Evolutionary conservation across 768 basidiomycete species (phyloP).

Genomic region (Suillus alpinus): DNA sequence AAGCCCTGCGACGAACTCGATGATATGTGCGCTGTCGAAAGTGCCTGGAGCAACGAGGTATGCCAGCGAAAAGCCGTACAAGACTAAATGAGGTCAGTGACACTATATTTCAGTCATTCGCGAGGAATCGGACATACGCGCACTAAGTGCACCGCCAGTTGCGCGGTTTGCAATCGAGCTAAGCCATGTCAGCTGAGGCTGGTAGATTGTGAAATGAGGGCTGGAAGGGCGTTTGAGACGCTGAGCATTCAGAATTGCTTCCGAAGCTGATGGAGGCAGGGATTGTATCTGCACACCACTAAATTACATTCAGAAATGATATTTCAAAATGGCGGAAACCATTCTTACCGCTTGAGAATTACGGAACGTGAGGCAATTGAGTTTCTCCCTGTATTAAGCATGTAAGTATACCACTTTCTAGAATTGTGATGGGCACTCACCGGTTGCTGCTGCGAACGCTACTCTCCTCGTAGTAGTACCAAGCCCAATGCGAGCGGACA

Average conservation of each 20-base stretch:
- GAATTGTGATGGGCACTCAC: constrained; percentile 18
- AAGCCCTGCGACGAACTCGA: constrained; percentile 66
- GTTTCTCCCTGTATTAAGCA: constrained; percentile 28
- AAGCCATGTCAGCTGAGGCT: constrained; percentile 90
- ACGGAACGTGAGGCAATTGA: constrained; percentile 31
- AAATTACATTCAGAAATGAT: constrained; percentile 3
- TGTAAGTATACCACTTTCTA: constrained; percentile 5
- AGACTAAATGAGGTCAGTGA: constrained; percentile 44
- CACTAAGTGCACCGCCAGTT: constrained; percentile 80
- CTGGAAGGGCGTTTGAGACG: constrained; percentile 85
- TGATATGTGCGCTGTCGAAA: constrained; percentile 75
- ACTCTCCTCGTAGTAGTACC: constrained; percentile 55
- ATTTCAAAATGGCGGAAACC: constrained; percentile 5
- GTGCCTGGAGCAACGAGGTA: constrained; percentile 82
- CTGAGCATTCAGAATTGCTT: constrained; percentile 80
- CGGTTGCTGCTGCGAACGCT: constrained; percentile 34
- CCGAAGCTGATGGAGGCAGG: constrained; percentile 52
- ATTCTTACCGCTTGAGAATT: constrained; percentile 40
- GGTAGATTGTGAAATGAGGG: constrained; percentile 97
- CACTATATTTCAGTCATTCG: not conserved
- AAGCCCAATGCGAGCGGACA: constrained; percentile 53
- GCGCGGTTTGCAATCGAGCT: constrained; percentile 82
- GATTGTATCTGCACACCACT: constrained; percentile 67
- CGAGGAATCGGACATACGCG: constrained; percentile 47
- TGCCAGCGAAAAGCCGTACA: constrained; percentile 84